phyloP scores from a whole-genome alignment of 257 asterid genomes.

The Euphrasia confusa region DNA sequence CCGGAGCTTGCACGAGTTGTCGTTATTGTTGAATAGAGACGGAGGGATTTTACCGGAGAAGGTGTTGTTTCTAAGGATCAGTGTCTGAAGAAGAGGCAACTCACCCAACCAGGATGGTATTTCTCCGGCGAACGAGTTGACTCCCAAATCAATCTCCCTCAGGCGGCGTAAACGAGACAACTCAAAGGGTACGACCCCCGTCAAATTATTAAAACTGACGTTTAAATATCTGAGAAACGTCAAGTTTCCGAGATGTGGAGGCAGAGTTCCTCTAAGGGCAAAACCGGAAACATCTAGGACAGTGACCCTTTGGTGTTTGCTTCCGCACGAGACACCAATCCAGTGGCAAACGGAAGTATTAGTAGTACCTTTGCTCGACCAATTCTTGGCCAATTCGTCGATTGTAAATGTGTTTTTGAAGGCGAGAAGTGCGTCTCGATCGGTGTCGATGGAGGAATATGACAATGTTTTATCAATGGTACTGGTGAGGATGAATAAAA shows the following conservation, averaged over 20 bases:
- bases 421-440: constrained; percentile 33
- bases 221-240: constrained; percentile 21
- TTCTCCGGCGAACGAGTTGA: constrained; percentile 18
- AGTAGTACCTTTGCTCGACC: constrained; percentile 4
- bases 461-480: neutral
- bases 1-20: too few relatives aligned
- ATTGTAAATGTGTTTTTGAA: constrained; percentile 25
- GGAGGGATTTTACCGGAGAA: neutral
- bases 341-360: constrained; percentile 25
- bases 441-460: constrained; percentile 10
- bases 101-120: constrained; percentile 21
- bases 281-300: constrained; percentile 27
- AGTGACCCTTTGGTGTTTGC: constrained; percentile 23
- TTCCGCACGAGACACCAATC: constrained; percentile 37
- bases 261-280: constrained; percentile 19
- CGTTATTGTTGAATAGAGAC: too few relatives aligned
- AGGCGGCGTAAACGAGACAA: constrained; percentile 10
- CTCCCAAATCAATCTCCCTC: neutral
- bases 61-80: neutral
- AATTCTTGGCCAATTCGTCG: constrained; percentile 9
- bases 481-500: neutral
- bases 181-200: constrained; percentile 2
- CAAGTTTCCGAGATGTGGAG: constrained; percentile 28
- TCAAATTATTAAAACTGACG: constrained; percentile 20
- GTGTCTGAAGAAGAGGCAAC: constrained; percentile 14